These are phyloP conservation scores for Ligustrum vulgare DNA, from an alignment of 257 asterid species.

Conservation along the genomic window DNA sequence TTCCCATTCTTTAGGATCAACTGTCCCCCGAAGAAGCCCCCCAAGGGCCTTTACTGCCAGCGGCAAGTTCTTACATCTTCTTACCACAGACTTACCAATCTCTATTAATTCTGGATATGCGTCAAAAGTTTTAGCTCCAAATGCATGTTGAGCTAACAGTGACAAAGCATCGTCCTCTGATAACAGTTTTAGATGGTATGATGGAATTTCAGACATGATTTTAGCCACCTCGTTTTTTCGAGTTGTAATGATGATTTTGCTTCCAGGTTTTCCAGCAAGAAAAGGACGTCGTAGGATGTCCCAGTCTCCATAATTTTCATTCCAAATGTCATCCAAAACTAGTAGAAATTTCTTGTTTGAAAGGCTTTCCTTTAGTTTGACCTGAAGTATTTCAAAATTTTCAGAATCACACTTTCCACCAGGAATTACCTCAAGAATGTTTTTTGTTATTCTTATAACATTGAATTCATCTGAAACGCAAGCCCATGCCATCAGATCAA, in stretches of 20 bases:
- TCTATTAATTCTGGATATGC: background rate
- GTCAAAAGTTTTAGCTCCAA: background rate
- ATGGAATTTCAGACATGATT: background rate
- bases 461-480: constrained; percentile 20
- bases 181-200: constrained; percentile 5
- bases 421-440: background rate
- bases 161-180: constrained; percentile 13
- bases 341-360: constrained; percentile 13
- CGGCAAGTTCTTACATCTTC: constrained; percentile 23
- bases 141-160: constrained; percentile 20
- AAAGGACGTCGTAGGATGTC: constrained; percentile 16
- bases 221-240: constrained; percentile 2
- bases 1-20: constrained; percentile 8
- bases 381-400: constrained; percentile 15
- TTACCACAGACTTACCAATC: constrained; percentile 18
- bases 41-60: constrained; percentile 25
- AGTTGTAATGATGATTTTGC: constrained; percentile 23
- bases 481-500: constrained; percentile 17
- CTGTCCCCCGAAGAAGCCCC: background rate
- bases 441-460: background rate
- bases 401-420: constrained; percentile 6
- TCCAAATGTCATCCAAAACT: constrained; percentile 27
- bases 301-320: constrained; percentile 14
- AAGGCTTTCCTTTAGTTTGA: constrained; percentile 1
- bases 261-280: constrained; percentile 20